These are phyloP conservation scores for Cyclostephanos tholiformis DNA, from an alignment of 108 stramenopile genomes.

Conservation along the genomic window DNA sequence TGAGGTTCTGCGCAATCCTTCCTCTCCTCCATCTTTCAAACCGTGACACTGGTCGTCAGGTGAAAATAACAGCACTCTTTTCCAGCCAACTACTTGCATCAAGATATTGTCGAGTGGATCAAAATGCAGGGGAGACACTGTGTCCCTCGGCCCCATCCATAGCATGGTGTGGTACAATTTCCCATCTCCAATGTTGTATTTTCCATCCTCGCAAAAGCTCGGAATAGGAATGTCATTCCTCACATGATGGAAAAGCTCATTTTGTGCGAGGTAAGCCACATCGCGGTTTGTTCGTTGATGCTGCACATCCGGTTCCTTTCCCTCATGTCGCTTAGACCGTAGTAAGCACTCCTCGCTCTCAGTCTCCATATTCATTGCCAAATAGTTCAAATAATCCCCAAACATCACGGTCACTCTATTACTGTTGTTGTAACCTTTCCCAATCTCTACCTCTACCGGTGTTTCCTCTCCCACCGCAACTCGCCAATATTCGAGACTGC, in stretches of 20 bases:
- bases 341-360: slow-evolving; percentile 34
- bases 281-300: slow-evolving; percentile 35
- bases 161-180: slow-evolving; percentile 70
- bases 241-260: slow-evolving; percentile 59
- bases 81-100: slow-evolving; percentile 74
- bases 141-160: slow-evolving; percentile 77
- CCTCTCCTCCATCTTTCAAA: slow-evolving; percentile 4
- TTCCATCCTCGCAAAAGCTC: slow-evolving; percentile 47
- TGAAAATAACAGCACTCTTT: slow-evolving; percentile 59
- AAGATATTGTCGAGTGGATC: slow-evolving; percentile 85
- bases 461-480: slow-evolving; percentile 38
- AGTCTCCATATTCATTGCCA: slow-evolving; percentile 54
- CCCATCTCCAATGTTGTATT: slow-evolving; percentile 58
- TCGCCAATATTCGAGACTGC: slow-evolving; percentile 54
- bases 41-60: slow-evolving; percentile 14
- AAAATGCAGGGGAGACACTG: slow-evolving; percentile 74
- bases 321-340: slow-evolving; percentile 7
- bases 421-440: slow-evolving; percentile 54
- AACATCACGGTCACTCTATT: slow-evolving; percentile 53
- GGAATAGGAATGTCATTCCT: slow-evolving; percentile 64
- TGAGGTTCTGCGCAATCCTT: slow-evolving; percentile 13
- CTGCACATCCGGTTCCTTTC: slow-evolving; percentile 9
- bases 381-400: slow-evolving; percentile 69
- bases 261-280: slow-evolving; percentile 81
- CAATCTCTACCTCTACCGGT: slow-evolving; percentile 65